A percentile compares a stretch with the other conserved stretches of the same genome.
These are phyloP conservation scores for Candida nanaspora DNA, from an alignment of 805 yeast species.

Conservation along the genomic window DNA sequence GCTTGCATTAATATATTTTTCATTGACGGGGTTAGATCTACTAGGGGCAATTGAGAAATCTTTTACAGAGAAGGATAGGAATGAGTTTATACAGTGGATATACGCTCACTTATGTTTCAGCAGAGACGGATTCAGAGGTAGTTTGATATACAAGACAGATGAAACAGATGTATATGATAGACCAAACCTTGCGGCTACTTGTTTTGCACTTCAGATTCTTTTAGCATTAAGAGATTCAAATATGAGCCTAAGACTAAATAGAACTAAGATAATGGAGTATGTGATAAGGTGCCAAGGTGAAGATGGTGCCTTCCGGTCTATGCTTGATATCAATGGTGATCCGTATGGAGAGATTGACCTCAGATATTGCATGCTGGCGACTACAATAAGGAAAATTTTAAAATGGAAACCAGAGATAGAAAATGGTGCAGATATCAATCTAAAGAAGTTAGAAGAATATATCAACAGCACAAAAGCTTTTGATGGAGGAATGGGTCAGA, in stretches of 20 bases:
- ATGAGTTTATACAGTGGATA: constrained; percentile 33
- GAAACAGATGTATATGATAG: constrained; percentile 38
- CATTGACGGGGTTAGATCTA: constrained; percentile 53
- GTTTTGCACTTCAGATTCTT: constrained; percentile 59
- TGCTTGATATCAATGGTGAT: constrained; percentile 22
- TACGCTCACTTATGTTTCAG: constrained; percentile 37
- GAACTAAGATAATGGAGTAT: constrained; percentile 40
- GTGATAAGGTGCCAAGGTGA: constrained; percentile 53
- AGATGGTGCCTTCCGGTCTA: constrained; percentile 52
- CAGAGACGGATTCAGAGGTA: constrained; percentile 51
- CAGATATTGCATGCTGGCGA: constrained; percentile 69
- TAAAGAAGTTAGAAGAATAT: constrained; percentile 30
- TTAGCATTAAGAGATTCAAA: constrained; percentile 42
- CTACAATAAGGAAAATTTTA: constrained; percentile 49
- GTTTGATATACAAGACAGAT: constrained; percentile 34
- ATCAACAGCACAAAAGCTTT: constrained; percentile 29
- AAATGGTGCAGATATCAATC: constrained; percentile 32
- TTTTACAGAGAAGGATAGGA: constrained; percentile 20
- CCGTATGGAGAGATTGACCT: constrained; percentile 62
- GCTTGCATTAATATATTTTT: constrained; percentile 63
- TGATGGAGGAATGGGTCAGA: constrained; percentile 70
- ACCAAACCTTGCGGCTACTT: constrained; percentile 67
- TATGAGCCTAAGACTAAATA: constrained; percentile 29
- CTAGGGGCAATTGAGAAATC: constrained; percentile 23
- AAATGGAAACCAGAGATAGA: constrained; percentile 17